Conservation (phyloP, 2,329 filamentous ascomycete genomes). For the Trichophaea hybrida region DNA sequence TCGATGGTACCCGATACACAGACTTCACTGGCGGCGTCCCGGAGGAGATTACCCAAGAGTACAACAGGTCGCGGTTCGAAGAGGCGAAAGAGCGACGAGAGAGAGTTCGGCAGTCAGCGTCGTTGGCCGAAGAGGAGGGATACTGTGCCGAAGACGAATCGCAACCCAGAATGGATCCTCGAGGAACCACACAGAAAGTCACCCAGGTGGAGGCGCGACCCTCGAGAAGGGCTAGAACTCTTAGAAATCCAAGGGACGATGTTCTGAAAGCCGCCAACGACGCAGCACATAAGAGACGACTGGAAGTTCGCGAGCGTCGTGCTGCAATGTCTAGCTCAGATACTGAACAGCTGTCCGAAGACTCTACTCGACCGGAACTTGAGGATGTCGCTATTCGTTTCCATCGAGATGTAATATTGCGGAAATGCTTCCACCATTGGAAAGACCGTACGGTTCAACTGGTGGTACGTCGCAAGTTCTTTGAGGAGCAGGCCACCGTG, state of each 20-base stretch:
- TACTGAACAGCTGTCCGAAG: not conserved
- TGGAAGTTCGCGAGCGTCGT: not conserved
- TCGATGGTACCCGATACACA: not conserved
- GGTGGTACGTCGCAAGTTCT: constrained; percentile 16
- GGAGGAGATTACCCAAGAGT: not conserved
- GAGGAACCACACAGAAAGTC: not conserved
- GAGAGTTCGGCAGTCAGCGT: not conserved
- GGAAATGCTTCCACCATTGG: constrained; percentile 15
- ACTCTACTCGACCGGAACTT: not conserved
- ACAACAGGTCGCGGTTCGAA: not conserved
- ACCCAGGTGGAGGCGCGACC: not conserved
- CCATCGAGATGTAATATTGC: constrained; percentile 5
- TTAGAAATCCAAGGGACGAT: not conserved
- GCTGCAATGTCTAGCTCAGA: not conserved
- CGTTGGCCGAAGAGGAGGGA: not conserved
- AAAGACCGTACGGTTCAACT: constrained; percentile 11
- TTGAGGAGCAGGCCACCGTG: constrained; percentile 3
- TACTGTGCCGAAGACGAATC: not conserved
- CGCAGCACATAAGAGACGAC: not conserved
- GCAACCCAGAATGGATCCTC: not conserved
- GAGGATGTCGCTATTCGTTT: constrained; percentile 2
- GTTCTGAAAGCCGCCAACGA: not conserved
- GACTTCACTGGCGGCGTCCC: not conserved
- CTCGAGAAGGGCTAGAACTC: not conserved
- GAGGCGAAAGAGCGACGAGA: not conserved